Base-by-base conservation (phyloP, 805 yeast genomes). In the Hanseniaspora lachancei region DNA sequence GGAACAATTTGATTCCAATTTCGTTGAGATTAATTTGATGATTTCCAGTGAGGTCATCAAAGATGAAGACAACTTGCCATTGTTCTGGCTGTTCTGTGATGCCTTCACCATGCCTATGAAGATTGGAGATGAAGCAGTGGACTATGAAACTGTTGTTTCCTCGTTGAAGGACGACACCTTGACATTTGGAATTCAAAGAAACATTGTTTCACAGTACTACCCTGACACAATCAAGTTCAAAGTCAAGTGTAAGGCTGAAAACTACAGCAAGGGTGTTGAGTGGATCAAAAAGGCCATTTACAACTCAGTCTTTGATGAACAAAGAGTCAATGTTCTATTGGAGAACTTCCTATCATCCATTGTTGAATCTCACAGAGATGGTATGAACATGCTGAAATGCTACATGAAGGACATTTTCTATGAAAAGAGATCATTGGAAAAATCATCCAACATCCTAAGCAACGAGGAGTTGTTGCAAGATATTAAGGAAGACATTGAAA, bases 1-100 rank as follows among this genome's bases (percentile, higher is more conserved):
- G 61, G 97, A 93, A 67, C 79, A 83, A 60, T 83, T 79, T 64
- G 77, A 81, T 55, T 86, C 96, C 1, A 82, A 85, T 62, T 93
- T 91, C 65, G 78, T 86, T 38, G 79, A 84, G 15, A 73, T 89
- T 21, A 78, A 81, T 57, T 65, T 87, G 40, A 66, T 82, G 39
- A 66, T 86, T 82, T 10, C 78, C 86, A 1, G 74, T 70, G 46
- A 73, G 62, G 47, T 72, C 80, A 23, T 82, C 77, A 51, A 67
- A 36, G 71, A 69, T 52, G 70, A 75, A 27, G 63, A 70, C 2
- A 70, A 82, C 16, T 70, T 89, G 54, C 84, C 86, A 2, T 82
- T 84, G 57, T 72, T 86, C 59, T 80, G 81, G 21, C 65, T 89
- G 10, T 73, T 82, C 57, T 79, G 78, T 55, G 86, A 82, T 49